Evolutionary conservation across 257 asterid species (phyloP), one percentile per base, ranked within the genome.

Genomic region (Scutellaria baicalensis): DNA sequence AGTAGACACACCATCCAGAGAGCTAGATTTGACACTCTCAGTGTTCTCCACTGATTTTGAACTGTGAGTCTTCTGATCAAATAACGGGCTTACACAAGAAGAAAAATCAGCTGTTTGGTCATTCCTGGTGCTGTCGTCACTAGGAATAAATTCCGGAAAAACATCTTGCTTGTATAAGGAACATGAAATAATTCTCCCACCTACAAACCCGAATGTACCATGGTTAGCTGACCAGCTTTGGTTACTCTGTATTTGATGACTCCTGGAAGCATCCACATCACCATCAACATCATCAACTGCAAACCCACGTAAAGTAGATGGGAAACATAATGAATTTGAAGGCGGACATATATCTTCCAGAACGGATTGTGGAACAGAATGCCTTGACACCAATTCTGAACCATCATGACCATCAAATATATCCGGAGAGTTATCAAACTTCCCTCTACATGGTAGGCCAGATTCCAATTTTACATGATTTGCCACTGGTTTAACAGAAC

Each of bases 311-410:
- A 88, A 79, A 14, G 92, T 92, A 9, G 96, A 85, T 3, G 84
- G 88, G 73, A 89, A 92, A 80, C 96, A 92, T 70, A 89, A 87
- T 44, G 78, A 68, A 54, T 79, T 74, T 0, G 84, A 73, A 80
- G 78, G 55, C 4, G 83, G 84, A 74, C 96, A 90, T 59, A 79
- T 68, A 38, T 35, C 71, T 48, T 65, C 81, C 59, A 75, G 64
- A 54, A 75, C 56, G 56, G 2, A 67, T 20, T 14, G 73, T 75
- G 78, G 74, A 18, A 56, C 75, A 6, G 76, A 44, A 64, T 66
- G 66, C 66, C 58, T 77, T 2, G 76, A 77, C 21, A 11, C 75
- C 62, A 51, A 71, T 11, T 27, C 33, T 27, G 80, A 73, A 73
- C 66, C 66, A 49, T 66, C 59, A 66, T 78, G 80, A 54, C 64